Evolutionary conservation across 2,329 filamentous ascomycete species (phyloP), one percentile per base, ranked within the genome.

Genomic region (Penicillium vulpinum): DNA sequence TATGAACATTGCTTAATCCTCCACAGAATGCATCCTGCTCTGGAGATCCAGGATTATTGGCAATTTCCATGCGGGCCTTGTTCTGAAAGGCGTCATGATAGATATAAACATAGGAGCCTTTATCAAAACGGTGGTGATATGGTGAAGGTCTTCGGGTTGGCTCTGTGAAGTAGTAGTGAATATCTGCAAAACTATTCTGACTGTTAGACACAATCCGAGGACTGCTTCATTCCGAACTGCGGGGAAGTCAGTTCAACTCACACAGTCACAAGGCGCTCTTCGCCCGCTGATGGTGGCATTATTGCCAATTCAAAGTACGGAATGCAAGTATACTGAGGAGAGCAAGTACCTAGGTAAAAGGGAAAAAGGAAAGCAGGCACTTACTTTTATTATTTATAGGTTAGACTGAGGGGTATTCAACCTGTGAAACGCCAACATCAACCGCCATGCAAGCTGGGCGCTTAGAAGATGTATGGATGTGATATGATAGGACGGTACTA

Each of bases 11-110:
- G 59, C 82, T 80, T 59, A 88, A 68, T 50, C 77, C 80, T 60
- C 85, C 85, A 64, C 80, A 79, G 69, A 88, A 87, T 45, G 85
- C 84, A 77, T 88, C 85, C 67, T 88, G 85, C n/a, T 84, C 80
- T 18, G 81, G 75, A 10, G 83, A 85, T 26, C 85, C 84, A 10
- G 85, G 82, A 68, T 86, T 80, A 67, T 88, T 87, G 33, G 85
- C 85, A 58, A 88, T 76, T 71, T 88, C 85, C 48, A 88, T 72
- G 59, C 85, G 80, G 15, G 80, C 78, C 56, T 77, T 81, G 48
- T 79, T 78, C 58, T 80, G 77, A 48, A 76, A 75, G 10, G 80
- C 75, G 65, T 85, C 82, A 70, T 85, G 80, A 71, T 85, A 86
- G 51, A 88, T 72, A 70, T 88, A 88, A 59, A 88, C 76, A 73